Evolutionary conservation across 202 grass and related monocot species (phyloP).

Genomic region (Tripidium arundinaceum): DNA sequence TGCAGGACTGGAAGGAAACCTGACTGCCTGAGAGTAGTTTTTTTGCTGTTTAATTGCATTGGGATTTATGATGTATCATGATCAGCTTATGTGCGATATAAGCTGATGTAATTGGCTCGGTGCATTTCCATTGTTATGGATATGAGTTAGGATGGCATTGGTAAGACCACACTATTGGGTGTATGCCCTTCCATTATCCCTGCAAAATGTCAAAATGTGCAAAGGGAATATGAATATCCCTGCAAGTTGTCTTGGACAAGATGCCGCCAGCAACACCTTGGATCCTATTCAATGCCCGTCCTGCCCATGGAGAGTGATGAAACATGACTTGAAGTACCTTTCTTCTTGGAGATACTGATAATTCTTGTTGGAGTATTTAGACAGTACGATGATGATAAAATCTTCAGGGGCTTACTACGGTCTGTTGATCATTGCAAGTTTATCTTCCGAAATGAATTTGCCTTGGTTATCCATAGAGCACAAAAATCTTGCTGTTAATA

Average conservation of each 20-base stretch:
- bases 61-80: not conserved
- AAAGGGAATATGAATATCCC: too few species aligned
- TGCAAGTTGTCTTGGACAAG: not conserved
- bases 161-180: not conserved
- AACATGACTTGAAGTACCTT: not conserved
- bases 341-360: not conserved
- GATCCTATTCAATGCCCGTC: not conserved
- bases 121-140: slow-evolving; percentile 16
- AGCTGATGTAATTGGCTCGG: slow-evolving; percentile 20
- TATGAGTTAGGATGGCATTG: slow-evolving; percentile 4
- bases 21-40: not conserved
- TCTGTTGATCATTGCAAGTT: too few species aligned
- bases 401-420: too few species aligned
- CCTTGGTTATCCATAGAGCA: too few species aligned
- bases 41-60: slow-evolving; percentile 22
- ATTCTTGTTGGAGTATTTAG: too few species aligned
- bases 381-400: too few species aligned
- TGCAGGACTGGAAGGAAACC: not conserved
- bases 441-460: too few species aligned
- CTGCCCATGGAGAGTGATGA: not conserved
- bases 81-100: not conserved
- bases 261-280: not conserved
- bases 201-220: not conserved
- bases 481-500: too few species aligned
- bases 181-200: not conserved